Base-by-base conservation (phyloP, 176 grass and related monocot genomes). In the Alopecurus myosuroides region DNA sequence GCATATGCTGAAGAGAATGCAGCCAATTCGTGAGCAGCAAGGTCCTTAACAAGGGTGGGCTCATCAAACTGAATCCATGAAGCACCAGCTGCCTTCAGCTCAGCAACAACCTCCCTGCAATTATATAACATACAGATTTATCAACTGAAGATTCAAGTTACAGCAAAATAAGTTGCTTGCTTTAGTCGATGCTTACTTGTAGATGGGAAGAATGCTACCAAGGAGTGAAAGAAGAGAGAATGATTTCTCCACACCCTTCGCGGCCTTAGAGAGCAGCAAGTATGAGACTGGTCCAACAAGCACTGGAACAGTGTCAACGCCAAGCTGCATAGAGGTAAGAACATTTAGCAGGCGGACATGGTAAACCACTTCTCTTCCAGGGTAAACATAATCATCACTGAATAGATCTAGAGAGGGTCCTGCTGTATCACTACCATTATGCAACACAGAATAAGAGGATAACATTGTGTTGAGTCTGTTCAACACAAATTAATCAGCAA, bases 21-120 rank as follows among this genome's bases (percentile, higher is more conserved):
- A 10, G 92, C 87, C 84, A 98, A 55, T 82, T 98, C 87, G 10
- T 98, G 86, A 82, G 89, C 66, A 63, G 79, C 90, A 90, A 98
- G 97, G 58, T 98, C 97, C 76, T 72, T 77, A 55, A 96, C 93
- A 82, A 99, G 93, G 13, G 91, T 94, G 26, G 97, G 97, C 34
- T 99, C 97, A 89, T 99, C 97, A 79, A 99, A 94, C 82, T 99
- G 97, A 81, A 99, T 94, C 88, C 91, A 99, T 82, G 97, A 86
- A 82, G 97, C 93, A 84, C 97, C 97, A 76, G 85, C 97, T 65
- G 81, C 89, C 86, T 99, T 99, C 70, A 99, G 58, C 84, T 96
- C 97, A 82, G 88, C 31, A 74, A 99, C 82, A 84, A 95, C 97
- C 67, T 95, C 88, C 97, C 97, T 98, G 46, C 9, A 65, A 80